A percentile compares a stretch with the other conserved stretches of the same genome.
Evolutionary conservation across 352 stramenopile genomes (phyloP).

Genomic region (Globisporangium splendens): DNA sequence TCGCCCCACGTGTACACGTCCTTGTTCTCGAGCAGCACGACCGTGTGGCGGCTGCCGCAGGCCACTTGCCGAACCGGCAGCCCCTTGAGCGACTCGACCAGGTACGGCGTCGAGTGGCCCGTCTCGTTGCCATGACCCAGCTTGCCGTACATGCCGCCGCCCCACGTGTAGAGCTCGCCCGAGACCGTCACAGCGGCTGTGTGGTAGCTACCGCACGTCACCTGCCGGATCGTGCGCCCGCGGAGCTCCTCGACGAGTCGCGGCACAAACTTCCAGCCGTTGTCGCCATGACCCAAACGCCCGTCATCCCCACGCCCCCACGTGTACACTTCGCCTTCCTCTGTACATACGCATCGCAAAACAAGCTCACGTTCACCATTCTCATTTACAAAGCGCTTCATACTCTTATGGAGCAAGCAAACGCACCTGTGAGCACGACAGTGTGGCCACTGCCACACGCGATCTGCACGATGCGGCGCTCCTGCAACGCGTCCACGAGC

Average conservation of each 20-base stretch:
- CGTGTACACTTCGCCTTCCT: constrained; percentile 87
- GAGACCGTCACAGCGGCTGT: constrained; percentile 93
- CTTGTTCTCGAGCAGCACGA: constrained; percentile 84
- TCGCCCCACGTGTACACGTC: constrained; percentile 95
- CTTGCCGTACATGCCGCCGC: constrained; percentile 95
- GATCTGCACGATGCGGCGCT: constrained; percentile 85
- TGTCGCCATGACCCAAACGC: constrained; percentile 90
- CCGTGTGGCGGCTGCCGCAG: constrained; percentile 93
- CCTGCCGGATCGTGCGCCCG: constrained; percentile 88
- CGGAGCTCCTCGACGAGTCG: constrained; percentile 89
- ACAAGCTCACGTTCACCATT: too few species aligned
- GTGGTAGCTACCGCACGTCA: constrained; percentile 96
- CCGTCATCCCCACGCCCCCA: constrained; percentile 89
- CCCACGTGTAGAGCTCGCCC: constrained; percentile 93
- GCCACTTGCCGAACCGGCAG: constrained; percentile 90
- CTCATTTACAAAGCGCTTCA: too few species aligned
- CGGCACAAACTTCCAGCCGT: constrained; percentile 97
- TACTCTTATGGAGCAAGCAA: background rate
- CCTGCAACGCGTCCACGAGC: constrained; percentile 77
- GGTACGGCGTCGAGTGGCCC: constrained; percentile 90
- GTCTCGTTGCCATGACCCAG: constrained; percentile 91
- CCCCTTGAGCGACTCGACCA: constrained; percentile 93
- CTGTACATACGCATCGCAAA: too few species aligned
- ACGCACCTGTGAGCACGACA: constrained; percentile 74
- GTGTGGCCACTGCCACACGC: constrained; percentile 87